Conservation (phyloP, 148 eudicot species). For the Nepenthes gracilis region DNA sequence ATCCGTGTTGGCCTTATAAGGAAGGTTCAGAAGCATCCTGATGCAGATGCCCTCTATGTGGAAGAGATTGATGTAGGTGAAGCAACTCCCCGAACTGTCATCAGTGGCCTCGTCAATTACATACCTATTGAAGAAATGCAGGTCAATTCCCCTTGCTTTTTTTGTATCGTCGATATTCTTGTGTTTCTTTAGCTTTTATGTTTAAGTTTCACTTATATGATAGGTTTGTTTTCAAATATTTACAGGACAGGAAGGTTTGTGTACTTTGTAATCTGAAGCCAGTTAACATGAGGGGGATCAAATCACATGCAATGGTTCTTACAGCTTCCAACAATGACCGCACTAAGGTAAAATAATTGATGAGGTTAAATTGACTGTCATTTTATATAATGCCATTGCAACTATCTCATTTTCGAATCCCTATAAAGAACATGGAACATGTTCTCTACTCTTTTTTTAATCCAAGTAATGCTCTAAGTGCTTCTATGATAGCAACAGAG, state of each 20-base stretch:
- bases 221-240: background rate
- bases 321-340: conserved; percentile 62
- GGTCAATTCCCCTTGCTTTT: conserved; percentile 24
- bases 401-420: no score
- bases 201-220: background rate
- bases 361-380: background rate
- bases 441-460: no score
- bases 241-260: conserved; percentile 87
- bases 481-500: no score
- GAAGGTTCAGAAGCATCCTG: conserved; percentile 88
- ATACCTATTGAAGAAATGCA: conserved; percentile 86
- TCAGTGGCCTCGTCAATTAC: conserved; percentile 90
- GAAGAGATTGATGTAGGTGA: conserved; percentile 99
- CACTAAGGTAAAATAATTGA: conserved; percentile 37
- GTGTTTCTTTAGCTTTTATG: background rate
- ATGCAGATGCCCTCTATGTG: conserved; percentile 90
- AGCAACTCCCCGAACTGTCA: conserved; percentile 75
- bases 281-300: conserved; percentile 86
- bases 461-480: no score
- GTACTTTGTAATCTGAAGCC: conserved; percentile 97
- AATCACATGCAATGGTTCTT: conserved; percentile 96
- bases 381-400: background rate
- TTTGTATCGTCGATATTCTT: background rate
- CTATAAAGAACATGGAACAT: no score
- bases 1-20: conserved; percentile 92